Base-by-base conservation (phyloP, 768 basidiomycete species). In the Scleroderma citrinum region DNA sequence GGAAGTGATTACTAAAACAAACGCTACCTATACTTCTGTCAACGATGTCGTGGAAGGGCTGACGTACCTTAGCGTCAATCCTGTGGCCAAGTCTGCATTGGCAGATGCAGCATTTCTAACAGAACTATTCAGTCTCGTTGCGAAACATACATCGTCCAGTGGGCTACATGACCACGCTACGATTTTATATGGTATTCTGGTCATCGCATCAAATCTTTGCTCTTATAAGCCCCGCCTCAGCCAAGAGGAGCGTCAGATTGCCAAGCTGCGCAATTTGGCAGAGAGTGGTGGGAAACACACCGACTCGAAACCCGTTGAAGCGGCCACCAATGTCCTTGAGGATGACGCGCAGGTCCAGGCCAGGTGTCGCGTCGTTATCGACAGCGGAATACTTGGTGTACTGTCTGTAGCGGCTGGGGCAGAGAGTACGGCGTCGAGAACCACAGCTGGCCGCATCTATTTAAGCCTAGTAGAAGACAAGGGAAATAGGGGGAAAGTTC, bases 201-300 rank as follows among this genome's bases (percentile, higher is more conserved):
- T 82, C 45, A 83, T 94, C 54, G 75, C 91, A 42, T 68, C 76
- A 53, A 93, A 96, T 61, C 63, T 96, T 32, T 82, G 82, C 40
- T 69, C 76, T 11, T 86, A 86, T 61, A 82, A 77, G 44, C 84
- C 85, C 7, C 78, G 74, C 12, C 69, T 92, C 19, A 85, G 77
- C 7, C 82, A 87, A 45, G 92, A 96, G 64, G 84, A 95, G 60
- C 73, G 75, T 26, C 92, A 96, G 60, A 76, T 95, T 5, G 81
- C 83, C 47, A 89, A 83, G 62, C 72, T 97, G 34, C 80, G 80
- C 55, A 74, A 73, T 43, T 88, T 97, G 85, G 80, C 92, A 3
- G 71, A 73, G 41, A 57, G 70, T 16, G 57, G 70, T 16, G 68
- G 64, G 21, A 62, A 64, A 23, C 73, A 77, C 42, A 41, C 59